A percentile compares a stretch with the other conserved stretches of the same genome.
Evolutionary conservation across 305 asterid species (phyloP).

Genomic region (Rubia tinctorum): DNA sequence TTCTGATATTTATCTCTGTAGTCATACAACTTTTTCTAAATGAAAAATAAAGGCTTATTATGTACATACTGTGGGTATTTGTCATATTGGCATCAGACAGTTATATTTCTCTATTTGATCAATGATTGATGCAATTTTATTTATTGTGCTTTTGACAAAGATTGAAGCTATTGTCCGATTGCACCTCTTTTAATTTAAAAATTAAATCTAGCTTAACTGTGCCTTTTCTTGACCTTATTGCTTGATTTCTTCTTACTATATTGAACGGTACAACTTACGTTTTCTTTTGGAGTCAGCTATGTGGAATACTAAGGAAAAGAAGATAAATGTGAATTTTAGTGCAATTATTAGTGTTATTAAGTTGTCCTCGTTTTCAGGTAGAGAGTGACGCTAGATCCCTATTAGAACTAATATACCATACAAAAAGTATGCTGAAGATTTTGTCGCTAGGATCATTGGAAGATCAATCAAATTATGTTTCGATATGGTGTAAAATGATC

Average conservation of each 20-base stretch:
- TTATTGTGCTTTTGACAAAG: background rate
- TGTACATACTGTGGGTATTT: too few relatives aligned
- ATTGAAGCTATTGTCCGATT: too few relatives aligned
- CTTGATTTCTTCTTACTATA: background rate
- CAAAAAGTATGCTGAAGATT: constrained; percentile 56
- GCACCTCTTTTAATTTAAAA: background rate
- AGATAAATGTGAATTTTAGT: constrained; percentile 1
- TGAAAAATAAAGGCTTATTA: too few relatives aligned
- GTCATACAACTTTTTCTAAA: background rate
- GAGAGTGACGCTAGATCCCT: constrained; percentile 54
- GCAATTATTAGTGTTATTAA: constrained; percentile 8
- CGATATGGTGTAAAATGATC: constrained; percentile 59
- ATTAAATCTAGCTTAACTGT: too few relatives aligned
- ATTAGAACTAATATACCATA: constrained; percentile 57
- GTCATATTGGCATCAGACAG: background rate
- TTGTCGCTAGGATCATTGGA: constrained; percentile 52
- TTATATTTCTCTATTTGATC: background rate
- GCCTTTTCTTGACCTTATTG: background rate
- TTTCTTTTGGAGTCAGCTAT: background rate
- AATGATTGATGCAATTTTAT: background rate
- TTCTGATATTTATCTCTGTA: background rate
- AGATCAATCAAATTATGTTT: constrained; percentile 51
- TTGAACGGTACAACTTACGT: background rate
- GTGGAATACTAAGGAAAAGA: background rate
- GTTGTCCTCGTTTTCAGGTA: constrained; percentile 44